phyloP scores from a whole-genome alignment of 768 basidiomycete genomes.

The Termitomyces sp. region DNA sequence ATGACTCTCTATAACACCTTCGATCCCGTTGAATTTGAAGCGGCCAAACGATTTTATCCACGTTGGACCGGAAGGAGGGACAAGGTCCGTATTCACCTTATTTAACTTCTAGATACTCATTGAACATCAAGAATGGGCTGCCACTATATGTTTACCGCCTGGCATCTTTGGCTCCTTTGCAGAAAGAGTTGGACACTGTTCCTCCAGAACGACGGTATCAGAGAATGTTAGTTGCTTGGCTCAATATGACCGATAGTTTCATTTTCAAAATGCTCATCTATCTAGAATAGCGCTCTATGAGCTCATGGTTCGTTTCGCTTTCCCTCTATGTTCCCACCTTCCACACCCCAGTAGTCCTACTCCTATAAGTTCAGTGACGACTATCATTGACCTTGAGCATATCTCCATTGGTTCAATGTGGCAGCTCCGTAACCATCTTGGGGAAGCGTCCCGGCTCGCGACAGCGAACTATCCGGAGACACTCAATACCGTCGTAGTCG shows the following conservation, averaged over 20 bases:
- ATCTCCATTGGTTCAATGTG: slow-evolving; percentile 66
- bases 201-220: slow-evolving; percentile 56
- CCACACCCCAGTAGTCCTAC: slow-evolving; percentile 49
- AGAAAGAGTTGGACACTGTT: slow-evolving; percentile 58
- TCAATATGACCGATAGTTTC: neutral
- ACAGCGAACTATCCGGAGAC: slow-evolving; percentile 85
- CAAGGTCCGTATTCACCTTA: slow-evolving; percentile 44
- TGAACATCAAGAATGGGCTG: slow-evolving; percentile 47
- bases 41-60: slow-evolving; percentile 64
- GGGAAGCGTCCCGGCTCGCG: slow-evolving; percentile 70
- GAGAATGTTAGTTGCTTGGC: slow-evolving; percentile 54
- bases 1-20: slow-evolving; percentile 62
- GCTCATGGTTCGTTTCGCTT: slow-evolving; percentile 58
- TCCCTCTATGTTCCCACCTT: slow-evolving; percentile 61
- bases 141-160: slow-evolving; percentile 79
- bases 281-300: slow-evolving; percentile 64
- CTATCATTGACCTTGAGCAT: slow-evolving; percentile 71
- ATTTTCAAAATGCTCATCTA: neutral
- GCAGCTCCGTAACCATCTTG: slow-evolving; percentile 66
- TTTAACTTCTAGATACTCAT: neutral
- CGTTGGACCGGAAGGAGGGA: slow-evolving; percentile 80
- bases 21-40: slow-evolving; percentile 56
- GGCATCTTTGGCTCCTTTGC: slow-evolving; percentile 53
- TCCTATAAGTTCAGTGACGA: slow-evolving; percentile 57
- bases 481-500: slow-evolving; percentile 58